Conservation (phyloP, 2,329 filamentous ascomycete genomes). For the Pseudogymnoascus sp. region DNA sequence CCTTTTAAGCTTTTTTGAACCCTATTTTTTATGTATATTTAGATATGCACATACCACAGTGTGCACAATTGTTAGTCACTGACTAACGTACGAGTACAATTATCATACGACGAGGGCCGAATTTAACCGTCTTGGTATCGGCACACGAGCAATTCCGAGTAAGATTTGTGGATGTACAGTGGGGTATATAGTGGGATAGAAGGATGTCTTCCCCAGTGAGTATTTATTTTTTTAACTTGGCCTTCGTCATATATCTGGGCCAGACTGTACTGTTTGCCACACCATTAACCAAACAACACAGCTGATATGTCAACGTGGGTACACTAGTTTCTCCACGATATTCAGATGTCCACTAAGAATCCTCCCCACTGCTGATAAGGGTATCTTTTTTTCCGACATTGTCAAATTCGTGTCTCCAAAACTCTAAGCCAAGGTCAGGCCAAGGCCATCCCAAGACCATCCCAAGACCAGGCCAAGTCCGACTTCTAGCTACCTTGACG, state of each 20-base stretch:
- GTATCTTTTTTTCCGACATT: too few species aligned
- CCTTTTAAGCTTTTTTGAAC: not conserved
- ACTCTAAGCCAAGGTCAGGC: not conserved
- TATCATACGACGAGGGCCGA: not conserved
- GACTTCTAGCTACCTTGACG: not conserved
- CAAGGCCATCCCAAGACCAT: not conserved
- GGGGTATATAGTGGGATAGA: not conserved
- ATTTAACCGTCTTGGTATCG: not conserved
- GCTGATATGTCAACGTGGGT: not conserved
- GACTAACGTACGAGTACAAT: not conserved
- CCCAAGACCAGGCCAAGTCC: too few species aligned
- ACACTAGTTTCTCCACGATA: not conserved
- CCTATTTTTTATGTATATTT: not conserved
- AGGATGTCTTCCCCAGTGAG: not conserved
- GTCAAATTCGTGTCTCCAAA: not conserved
- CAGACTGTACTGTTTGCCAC: not conserved
- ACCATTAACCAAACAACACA: not conserved
- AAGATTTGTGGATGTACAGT: not conserved
- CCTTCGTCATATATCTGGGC: not conserved
- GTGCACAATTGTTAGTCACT: not conserved
- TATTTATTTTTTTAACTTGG: not conserved
- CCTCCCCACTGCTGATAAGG: not conserved
- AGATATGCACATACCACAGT: not conserved
- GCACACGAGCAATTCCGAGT: not conserved
- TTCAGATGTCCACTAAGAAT: not conserved